Base-by-base conservation (phyloP, 768 basidiomycete genomes). In the Kockovaella imperatae region DNA sequence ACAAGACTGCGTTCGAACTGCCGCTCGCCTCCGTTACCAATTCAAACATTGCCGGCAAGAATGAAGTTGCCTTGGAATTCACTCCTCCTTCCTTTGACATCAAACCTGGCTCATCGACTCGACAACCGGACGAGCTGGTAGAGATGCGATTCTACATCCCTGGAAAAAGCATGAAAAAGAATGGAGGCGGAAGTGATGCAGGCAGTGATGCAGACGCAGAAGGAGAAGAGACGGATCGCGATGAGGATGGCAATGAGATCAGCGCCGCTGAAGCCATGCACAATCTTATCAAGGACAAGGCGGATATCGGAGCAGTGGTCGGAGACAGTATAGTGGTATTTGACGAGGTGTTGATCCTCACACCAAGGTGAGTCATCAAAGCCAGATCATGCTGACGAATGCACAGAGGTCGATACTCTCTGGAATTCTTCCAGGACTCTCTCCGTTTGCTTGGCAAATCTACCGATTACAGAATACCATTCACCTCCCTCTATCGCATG, bases 21-120 rank as follows among this genome's bases (percentile, higher is more conserved):
- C 90, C 95, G 4, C 76, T 97, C 28, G 74, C 77, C 28, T 75
- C 83, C 53, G 89, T 97, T 39, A 85, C 87, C 58, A 99, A 99
- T 72, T 95, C 95, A 38, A 96, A 96, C 73, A 96, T 97, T 60
- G 88, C 89, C 11, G 89, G 88, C 18, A 87, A 87, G 53, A 91
- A 88, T 8, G 95, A 99, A 69, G 95, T 99, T n/a, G 89, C 95
- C 0, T 80, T 99, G n/a, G 95, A 99, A 68, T 95, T 97, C 66
- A 54, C 59, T 47, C 61, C 71, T 35, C 29, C 63, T 26, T 75
- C 32, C 70, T 73, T 56, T 59, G n/a, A n/a, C n/a, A n/a, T n/a
- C n/a, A n/a, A n/a, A n/a, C n/a, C n/a, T n/a, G n/a, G n/a, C n/a
- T n/a, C n/a, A n/a, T n/a, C n/a, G n/a, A n/a, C n/a, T n/a, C 40